These are phyloP conservation scores for Fomitopsis schrenkii DNA, from an alignment of 1,284 basidiomycete species.

Conservation along the genomic window DNA sequence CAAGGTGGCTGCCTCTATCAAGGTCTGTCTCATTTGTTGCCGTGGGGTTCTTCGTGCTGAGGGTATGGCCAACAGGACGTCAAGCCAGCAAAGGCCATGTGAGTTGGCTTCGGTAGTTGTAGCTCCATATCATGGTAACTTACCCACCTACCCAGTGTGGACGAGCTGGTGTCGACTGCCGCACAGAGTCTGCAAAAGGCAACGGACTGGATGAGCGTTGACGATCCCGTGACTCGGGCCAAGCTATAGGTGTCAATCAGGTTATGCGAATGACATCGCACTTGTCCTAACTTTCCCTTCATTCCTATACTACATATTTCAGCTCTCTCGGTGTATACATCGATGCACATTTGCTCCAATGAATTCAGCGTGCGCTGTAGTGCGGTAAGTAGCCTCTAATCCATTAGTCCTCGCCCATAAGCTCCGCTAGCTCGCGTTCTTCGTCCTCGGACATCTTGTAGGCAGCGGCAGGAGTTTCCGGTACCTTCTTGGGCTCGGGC, in stretches of 20 bases:
- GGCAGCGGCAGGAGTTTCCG: conserved; percentile 9
- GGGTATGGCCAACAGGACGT: conserved; percentile 45
- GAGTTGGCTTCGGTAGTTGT: conserved; percentile 20
- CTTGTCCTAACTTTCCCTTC: too few species aligned
- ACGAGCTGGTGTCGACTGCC: conserved; percentile 64
- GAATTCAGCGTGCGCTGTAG: neutral
- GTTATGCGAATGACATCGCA: neutral
- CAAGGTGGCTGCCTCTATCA: conserved; percentile 76
- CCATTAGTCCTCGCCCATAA: conserved; percentile 55
- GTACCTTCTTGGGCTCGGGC: conserved; percentile 18
- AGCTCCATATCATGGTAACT: neutral
- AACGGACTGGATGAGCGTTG: conserved; percentile 22
- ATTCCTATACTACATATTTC: too few species aligned
- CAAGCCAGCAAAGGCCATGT: conserved; percentile 81
- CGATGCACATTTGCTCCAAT: too few species aligned
- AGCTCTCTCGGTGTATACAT: too few species aligned
- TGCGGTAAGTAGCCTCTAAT: too few species aligned
- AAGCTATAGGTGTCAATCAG: conserved; percentile 34
- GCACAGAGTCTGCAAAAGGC: conserved; percentile 40
- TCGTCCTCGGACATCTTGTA: conserved; percentile 67
- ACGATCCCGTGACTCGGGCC: conserved; percentile 26
- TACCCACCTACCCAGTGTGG: conserved; percentile 41
- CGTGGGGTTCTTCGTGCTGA: neutral
- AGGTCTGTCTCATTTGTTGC: conserved; percentile 33
- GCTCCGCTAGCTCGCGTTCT: conserved; percentile 75